Conservation (phyloP, 768 basidiomycete species). For the Trametes sanguinea region DNA sequence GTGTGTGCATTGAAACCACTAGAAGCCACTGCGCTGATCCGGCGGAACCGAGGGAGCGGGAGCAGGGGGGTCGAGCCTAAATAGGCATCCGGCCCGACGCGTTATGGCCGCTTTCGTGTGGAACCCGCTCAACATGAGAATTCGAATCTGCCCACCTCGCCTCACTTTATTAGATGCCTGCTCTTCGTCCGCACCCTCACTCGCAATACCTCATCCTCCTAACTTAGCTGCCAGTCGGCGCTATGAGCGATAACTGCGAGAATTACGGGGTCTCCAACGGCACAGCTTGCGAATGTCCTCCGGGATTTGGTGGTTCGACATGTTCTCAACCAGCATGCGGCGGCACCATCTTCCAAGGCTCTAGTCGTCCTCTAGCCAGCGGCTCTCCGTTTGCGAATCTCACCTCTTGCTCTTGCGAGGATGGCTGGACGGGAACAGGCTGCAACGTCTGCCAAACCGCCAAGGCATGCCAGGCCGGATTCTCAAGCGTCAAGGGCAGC, state of each 20-base stretch:
- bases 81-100: conserved; percentile 8
- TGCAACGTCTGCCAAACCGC: conserved; percentile 79
- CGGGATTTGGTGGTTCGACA: conserved; percentile 73
- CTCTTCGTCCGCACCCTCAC: background rate
- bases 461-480: conserved; percentile 69
- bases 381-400: conserved; percentile 59
- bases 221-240: background rate
- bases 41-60: background rate
- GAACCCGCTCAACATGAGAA: background rate
- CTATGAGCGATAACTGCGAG: conserved; percentile 45
- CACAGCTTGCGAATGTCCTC: conserved; percentile 71
- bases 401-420: conserved; percentile 68
- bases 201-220: background rate
- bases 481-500: conserved; percentile 34
- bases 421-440: conserved; percentile 75
- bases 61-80: background rate
- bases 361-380: conserved; percentile 53
- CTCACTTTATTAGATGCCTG: conserved; percentile 1
- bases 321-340: conserved; percentile 77
- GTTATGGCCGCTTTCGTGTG: background rate
- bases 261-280: conserved; percentile 67
- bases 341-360: conserved; percentile 78
- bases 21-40: too few relatives aligned
- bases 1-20: too few relatives aligned
- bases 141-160: conserved; percentile 6